Evolutionary conservation across 1,139 yeast species (phyloP), one percentile per base, ranked within the genome.

Genomic region (Candida glucosophila): DNA sequence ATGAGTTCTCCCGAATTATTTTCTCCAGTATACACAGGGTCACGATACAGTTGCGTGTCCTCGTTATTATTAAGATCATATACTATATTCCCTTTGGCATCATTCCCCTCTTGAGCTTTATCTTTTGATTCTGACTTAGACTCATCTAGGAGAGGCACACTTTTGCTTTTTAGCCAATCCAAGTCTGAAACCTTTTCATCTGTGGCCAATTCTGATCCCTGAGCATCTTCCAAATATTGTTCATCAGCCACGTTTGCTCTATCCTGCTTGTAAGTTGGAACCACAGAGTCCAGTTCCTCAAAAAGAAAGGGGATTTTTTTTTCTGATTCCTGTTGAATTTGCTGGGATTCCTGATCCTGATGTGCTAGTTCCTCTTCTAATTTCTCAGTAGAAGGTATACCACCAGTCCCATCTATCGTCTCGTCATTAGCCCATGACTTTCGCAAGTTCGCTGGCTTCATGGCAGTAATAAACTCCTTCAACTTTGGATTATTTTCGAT

Each of bases 141-240:
- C 18, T 52, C 61, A 29, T 76, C 86, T 34, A 61, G 72, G 46
- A 86, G 82, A 45, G 93, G 73, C 12, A 69, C 73, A 50, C 93
- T 69, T 49, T 85, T 74, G 42, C 71, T 71, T 41, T 75, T 76
- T 35, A 90, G 67, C 98, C 98, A 88, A 35, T 88, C 95, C 31
- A 82, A 55, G 57, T 88, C 97, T 10, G 92, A 67, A 6, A 83
- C 65, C 14, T 52, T 59, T 29, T 70, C 74, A 36, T 73, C 72
- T 14, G 55, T 56, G 0, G 77, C 75, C 6, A 55, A 51, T 5
- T 36, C 40, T 5, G 38, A 37, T 5, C 29, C 33, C 6, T 15
- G 12, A n/a, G n/a, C 12, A 6, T 22, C 22, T 6, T 22, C 20
- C 8, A 12, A 12, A 14, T 21, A 29, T 16, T 29, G 28, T 12